Percentiles rank a stretch among this genome's conserved stretches.
These are phyloP conservation scores for Neocallimastix lanati DNA, from an alignment of 192 early-diverging fungal species.

Conservation along the genomic window DNA sequence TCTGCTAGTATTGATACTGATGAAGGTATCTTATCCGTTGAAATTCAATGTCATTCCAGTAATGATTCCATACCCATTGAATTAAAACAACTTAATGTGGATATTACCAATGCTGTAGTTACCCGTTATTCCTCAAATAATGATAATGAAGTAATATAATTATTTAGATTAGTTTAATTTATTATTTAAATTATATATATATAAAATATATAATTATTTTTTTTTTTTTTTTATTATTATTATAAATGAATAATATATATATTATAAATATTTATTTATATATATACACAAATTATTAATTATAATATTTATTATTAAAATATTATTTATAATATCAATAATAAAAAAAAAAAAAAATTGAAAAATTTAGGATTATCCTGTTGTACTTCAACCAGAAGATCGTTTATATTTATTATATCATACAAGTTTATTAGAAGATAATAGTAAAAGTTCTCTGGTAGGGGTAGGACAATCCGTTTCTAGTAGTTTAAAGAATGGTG, in stretches of 20 bases:
- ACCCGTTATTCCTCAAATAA: background rate
- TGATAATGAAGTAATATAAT: background rate
- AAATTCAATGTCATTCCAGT: background rate
- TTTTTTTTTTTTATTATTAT: background rate
- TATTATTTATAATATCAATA: too few relatives aligned
- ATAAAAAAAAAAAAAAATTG: background rate
- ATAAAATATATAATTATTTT: too few relatives aligned
- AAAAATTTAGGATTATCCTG: background rate
- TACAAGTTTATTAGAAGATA: background rate
- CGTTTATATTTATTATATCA: background rate
- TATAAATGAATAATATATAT: too few relatives aligned
- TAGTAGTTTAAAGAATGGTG: background rate
- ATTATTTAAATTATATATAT: too few relatives aligned
- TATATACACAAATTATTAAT: background rate
- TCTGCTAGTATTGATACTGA: background rate
- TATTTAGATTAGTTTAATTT: too few relatives aligned
- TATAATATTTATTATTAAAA: background rate
- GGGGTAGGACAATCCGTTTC: background rate
- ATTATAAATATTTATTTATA: background rate
- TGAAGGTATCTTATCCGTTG: background rate
- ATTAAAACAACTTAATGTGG: background rate
- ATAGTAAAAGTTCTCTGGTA: background rate
- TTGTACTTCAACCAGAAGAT: background rate
- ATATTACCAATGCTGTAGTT: background rate
- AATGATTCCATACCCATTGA: background rate